Evolutionary conservation across 2,329 filamentous ascomycete species (phyloP).

Genomic region (Ophiocordyceps robertsii): DNA sequence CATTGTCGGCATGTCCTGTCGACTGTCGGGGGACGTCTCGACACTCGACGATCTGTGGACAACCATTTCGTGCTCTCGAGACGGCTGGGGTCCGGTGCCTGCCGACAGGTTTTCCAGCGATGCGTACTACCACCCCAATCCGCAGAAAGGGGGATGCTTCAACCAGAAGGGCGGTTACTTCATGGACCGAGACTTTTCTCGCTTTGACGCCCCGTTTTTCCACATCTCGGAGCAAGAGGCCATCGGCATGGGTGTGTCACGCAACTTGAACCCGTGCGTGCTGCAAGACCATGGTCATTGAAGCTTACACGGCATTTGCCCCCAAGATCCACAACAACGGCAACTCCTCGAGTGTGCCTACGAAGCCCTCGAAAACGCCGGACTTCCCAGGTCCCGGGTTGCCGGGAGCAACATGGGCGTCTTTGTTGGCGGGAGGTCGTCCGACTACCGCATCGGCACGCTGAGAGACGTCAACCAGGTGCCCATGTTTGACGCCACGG

Average conservation of each 20-base stretch:
- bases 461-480: conserved; percentile 30
- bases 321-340: conserved; percentile 38
- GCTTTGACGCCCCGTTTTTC: conserved; percentile 40
- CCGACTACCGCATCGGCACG: conserved; percentile 33
- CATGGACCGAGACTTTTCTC: conserved; percentile 28
- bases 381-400: conserved; percentile 31
- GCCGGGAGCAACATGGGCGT: conserved; percentile 34
- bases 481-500: conserved; percentile 38
- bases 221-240: conserved; percentile 36
- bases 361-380: conserved; percentile 39
- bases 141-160: conserved; percentile 24
- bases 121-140: conserved; percentile 27
- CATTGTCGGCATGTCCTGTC: conserved; percentile 33
- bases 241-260: conserved; percentile 25
- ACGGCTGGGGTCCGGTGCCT: conserved; percentile 26
- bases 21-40: conserved; percentile 27
- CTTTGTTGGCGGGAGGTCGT: conserved; percentile 31
- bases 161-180: conserved; percentile 25
- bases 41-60: conserved; percentile 30
- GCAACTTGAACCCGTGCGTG: too few species aligned
- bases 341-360: conserved; percentile 38
- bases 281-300: too few species aligned
- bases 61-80: conserved; percentile 23
- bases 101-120: conserved; percentile 31
- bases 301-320: not conserved